Base-by-base conservation (phyloP, 192 early-diverging fungal species). In the Mortierella hygrophila region DNA sequence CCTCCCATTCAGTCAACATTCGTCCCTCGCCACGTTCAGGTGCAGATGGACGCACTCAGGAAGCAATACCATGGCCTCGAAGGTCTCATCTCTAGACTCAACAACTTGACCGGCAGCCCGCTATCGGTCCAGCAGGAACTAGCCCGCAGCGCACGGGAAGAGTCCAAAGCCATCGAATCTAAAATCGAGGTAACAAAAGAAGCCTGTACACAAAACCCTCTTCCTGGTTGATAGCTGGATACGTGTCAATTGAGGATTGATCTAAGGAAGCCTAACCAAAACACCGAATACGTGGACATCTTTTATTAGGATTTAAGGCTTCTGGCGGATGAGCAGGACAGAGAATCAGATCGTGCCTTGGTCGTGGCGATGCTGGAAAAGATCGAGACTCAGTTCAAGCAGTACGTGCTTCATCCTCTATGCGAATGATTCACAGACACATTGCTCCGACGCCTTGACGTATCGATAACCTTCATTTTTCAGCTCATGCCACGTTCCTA, bases 271-370 rank as follows among this genome's bases (percentile, higher is more conserved):
- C 18, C n/a, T 57, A 57, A 57, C 0, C 18, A 37, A 29, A 29
- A 38, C 54, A 23, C 54, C 16, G 46, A 52, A 10, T 40, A 37
- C 73, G 29, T 40, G 29, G 26, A 4, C 2, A 35, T 57, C 10
- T 29, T 73, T 78, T 2, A 54, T 40, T 77, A 92, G 92, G 76
- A 89, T 44, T 47, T 93, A 52, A 79, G 79, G 41, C 44, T 87
- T 41, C 42, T 87, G 4, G 91, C 93, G 5, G 92, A 94, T 55
- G 90, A 93, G 78, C 84, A 93, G 76, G 92, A 93, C 65, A 82
- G 83, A 37, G 83, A 90, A 38, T 29, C 88, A 3, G 89, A 89
- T 75, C 81, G 88, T 40, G 57, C 78, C 4, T 41, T 71, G 15
- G 88, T 92, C 38, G 38, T 93, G 26, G 72, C 81, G 5, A 79